A percentile compares a stretch with the other conserved stretches of the same genome.
These are phyloP conservation scores for Hypoxylon subgilvum DNA, from an alignment of 495 filamentous ascomycete genomes.

Conservation along the genomic window DNA sequence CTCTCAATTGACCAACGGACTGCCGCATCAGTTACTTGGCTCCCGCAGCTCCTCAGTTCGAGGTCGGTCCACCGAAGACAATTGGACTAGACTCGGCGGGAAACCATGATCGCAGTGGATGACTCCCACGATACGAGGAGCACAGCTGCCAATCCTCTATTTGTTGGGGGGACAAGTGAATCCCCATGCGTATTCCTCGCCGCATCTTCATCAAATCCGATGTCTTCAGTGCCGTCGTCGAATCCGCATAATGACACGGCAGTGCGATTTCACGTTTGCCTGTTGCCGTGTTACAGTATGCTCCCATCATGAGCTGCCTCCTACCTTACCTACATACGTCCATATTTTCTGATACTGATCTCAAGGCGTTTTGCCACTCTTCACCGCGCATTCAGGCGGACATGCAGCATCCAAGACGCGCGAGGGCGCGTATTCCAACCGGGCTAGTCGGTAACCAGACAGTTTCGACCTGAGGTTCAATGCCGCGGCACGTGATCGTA, in stretches of 20 bases:
- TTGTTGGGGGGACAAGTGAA: constrained; percentile 22
- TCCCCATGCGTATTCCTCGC: constrained; percentile 14
- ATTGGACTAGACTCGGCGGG: constrained; percentile 5
- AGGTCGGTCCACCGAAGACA: constrained; percentile 20
- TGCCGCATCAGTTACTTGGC: constrained; percentile 21
- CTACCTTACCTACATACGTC: neutral
- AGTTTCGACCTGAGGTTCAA: constrained; percentile 5
- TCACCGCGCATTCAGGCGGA: constrained; percentile 29
- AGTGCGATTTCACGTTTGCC: constrained; percentile 17
- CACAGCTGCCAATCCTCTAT: neutral
- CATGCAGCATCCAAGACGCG: neutral
- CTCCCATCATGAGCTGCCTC: neutral
- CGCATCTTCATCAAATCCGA: constrained; percentile 23
- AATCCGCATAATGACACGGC: constrained; percentile 14
- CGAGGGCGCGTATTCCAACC: neutral
- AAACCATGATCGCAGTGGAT: constrained; percentile 20
- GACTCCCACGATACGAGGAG: constrained; percentile 32
- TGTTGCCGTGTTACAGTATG: constrained; percentile 8
- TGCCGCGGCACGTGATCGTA: constrained; percentile 17
- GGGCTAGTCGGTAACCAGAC: neutral
- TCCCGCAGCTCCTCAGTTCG: constrained; percentile 11
- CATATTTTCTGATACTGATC: neutral
- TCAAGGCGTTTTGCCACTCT: constrained; percentile 27
- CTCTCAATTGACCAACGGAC: constrained; percentile 32
- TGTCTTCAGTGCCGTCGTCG: constrained; percentile 1